A percentile compares a stretch with the other conserved stretches of the same genome.
phyloP scores from a whole-genome alignment of 2,329 filamentous ascomycete genomes.

The Pseudocercospora eumusae region DNA sequence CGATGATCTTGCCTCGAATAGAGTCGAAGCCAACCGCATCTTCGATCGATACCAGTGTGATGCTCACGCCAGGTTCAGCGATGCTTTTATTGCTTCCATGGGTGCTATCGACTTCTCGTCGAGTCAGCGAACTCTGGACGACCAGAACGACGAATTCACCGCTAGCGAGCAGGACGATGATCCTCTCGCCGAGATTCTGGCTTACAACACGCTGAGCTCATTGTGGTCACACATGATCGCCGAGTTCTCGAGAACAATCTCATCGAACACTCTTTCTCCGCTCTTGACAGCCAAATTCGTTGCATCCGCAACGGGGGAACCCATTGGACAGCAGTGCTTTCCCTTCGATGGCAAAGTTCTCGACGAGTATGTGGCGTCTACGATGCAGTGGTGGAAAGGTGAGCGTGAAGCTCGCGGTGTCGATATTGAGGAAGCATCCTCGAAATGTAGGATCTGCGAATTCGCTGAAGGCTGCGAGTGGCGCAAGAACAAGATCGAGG shows the following conservation, averaged over 20 bases:
- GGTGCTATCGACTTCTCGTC: conserved; percentile 62
- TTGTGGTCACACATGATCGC: conserved; percentile 66
- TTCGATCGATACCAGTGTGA: conserved; percentile 72
- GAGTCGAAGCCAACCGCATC: conserved; percentile 68
- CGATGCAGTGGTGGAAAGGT: conserved; percentile 88
- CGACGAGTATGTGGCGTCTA: conserved; percentile 65
- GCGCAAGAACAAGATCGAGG: conserved; percentile 69
- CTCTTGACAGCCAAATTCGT: conserved; percentile 62
- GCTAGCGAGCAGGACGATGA: conserved; percentile 35
- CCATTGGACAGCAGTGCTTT: conserved; percentile 63
- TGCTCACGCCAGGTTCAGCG: conserved; percentile 67
- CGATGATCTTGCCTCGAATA: conserved; percentile 70
- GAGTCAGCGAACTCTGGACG: conserved; percentile 4
- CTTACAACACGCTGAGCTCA: conserved; percentile 60
- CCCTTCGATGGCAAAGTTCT: conserved; percentile 66
- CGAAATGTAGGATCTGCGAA: conserved; percentile 80
- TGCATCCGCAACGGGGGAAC: conserved; percentile 47
- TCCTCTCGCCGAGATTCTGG: conserved; percentile 54
- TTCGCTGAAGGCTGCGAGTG: conserved; percentile 78
- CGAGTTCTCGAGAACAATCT: conserved; percentile 53
- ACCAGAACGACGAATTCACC: conserved; percentile 45
- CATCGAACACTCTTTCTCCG: conserved; percentile 48
- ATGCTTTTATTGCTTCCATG: conserved; percentile 75
- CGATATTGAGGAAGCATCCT: conserved; percentile 75
- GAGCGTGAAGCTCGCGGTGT: conserved; percentile 72